Evolutionary conservation across 176 grass and related monocot species (phyloP), one percentile per base, ranked within the genome.

Genomic region (Oryza punctata): DNA sequence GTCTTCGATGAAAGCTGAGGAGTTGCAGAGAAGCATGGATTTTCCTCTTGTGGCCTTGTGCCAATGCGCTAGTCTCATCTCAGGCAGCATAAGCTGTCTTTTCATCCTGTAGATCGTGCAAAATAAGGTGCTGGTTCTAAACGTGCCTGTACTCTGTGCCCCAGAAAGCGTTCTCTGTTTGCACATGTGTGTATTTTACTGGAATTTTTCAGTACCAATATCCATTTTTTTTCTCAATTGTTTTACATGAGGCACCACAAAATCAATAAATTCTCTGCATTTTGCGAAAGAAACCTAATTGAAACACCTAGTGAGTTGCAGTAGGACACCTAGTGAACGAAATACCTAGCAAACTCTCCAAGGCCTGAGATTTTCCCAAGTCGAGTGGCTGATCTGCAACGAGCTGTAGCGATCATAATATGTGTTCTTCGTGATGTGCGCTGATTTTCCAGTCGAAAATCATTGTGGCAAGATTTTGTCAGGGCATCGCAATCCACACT

Each of bases 361-460:
- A 63, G 64, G 64, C 24, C 54, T 77, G 15, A 65, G 72, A 54
- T n/a, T 81, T 85, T 81, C 41, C 72, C 45, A 54, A 41, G 85
- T 67, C 44, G 61, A 68, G 70, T 59, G 78, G 88, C 78, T n/a
- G 43, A 66, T 70, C 63, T 45, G 32, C 32, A 54, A 57, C 66
- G 43, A 45, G 72, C 71, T 38, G 41, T 80, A 80, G 64, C 66
- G 26, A 69, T 85, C 69, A 40, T 1, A 16, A 69, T 41, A 73
- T 54, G 68, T 29, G 63, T 49, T 12, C 46, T 57, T 50, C 10
- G 40, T 38, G 30, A 13, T 70, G 49, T 26, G 10, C 61, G 67
- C 1, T 71, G 40, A 11, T 23, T 23, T 74, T 70, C 44, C 64
- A 66, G 69, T 80, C 33, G 5, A 1, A 76, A 70, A 64, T 49